A percentile compares a stretch with the other conserved stretches of the same genome.
Conservation (phyloP, 1,284 basidiomycete species). For the Psilocybe mexicana region DNA sequence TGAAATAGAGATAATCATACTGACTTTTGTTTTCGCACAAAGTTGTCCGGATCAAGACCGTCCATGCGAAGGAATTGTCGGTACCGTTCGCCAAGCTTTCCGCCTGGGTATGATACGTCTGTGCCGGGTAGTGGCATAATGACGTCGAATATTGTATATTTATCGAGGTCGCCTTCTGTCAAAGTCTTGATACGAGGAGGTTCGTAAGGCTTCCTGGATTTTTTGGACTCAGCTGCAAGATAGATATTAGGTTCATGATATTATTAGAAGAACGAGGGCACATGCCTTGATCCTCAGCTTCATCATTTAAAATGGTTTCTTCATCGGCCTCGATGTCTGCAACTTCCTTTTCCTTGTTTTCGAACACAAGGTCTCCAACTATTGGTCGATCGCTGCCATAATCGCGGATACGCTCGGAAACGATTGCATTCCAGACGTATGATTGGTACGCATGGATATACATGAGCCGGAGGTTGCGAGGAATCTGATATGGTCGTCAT, state of each 20-base stretch:
- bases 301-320: slow-evolving; percentile 32
- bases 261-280: not conserved
- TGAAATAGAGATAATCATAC: slow-evolving; percentile 21
- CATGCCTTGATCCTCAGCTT: slow-evolving; percentile 47
- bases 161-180: slow-evolving; percentile 70
- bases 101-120: slow-evolving; percentile 88
- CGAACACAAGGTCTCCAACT: slow-evolving; percentile 86
- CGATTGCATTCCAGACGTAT: slow-evolving; percentile 97
- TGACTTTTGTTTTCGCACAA: slow-evolving; percentile 86
- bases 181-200: slow-evolving; percentile 76
- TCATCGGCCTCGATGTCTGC: slow-evolving; percentile 39
- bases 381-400: slow-evolving; percentile 79
- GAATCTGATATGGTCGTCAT: slow-evolving; percentile 63
- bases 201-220: slow-evolving; percentile 55
- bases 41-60: slow-evolving; percentile 86
- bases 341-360: slow-evolving; percentile 40
- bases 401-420: slow-evolving; percentile 85
- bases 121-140: slow-evolving; percentile 95
- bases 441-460: slow-evolving; percentile 99
- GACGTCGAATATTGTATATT: slow-evolving; percentile 90
- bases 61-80: slow-evolving; percentile 79
- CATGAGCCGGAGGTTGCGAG: slow-evolving; percentile 93
- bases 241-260: not conserved
- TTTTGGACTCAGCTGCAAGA: slow-evolving; percentile 34
- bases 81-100: slow-evolving; percentile 81